Percentiles rank a stretch among this genome's conserved stretches.
Evolutionary conservation across 495 filamentous ascomycete genomes (phyloP).

Genomic region (Lichenothelia convexa): DNA sequence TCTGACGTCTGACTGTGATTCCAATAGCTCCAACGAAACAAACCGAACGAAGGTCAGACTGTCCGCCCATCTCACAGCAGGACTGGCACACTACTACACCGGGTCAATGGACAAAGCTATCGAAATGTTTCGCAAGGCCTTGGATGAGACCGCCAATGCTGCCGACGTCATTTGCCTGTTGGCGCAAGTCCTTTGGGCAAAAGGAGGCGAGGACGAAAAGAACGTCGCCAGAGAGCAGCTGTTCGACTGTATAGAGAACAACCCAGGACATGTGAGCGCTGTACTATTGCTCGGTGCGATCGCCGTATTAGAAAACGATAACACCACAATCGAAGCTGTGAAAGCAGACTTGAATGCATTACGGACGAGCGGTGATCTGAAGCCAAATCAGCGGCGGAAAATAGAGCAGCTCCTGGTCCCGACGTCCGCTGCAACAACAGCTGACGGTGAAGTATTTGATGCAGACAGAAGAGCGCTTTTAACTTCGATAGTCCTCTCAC

Average conservation of each 20-base stretch:
- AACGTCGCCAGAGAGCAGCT: constrained; percentile 61
- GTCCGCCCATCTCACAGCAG: constrained; percentile 72
- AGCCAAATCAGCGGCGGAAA: constrained; percentile 27
- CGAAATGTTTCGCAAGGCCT: constrained; percentile 59
- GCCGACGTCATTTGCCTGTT: constrained; percentile 80
- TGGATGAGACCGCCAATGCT: constrained; percentile 57
- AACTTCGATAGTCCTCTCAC: constrained; percentile 58
- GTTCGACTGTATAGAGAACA: constrained; percentile 52
- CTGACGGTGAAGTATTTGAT: constrained; percentile 8
- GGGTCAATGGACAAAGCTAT: constrained; percentile 46
- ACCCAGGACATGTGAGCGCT: constrained; percentile 57
- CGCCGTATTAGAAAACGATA: constrained; percentile 59
- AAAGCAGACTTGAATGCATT: constrained; percentile 55
- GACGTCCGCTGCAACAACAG: constrained; percentile 23
- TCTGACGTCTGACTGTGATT: constrained; percentile 27
- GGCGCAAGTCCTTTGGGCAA: constrained; percentile 83
- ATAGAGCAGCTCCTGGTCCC: constrained; percentile 38
- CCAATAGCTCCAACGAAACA: constrained; percentile 31
- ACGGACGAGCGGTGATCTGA: constrained; percentile 40
- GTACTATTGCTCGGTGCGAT: constrained; percentile 66
- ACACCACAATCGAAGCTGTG: constrained; percentile 63
- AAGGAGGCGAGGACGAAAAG: constrained; percentile 55
- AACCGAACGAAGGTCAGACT: constrained; percentile 48
- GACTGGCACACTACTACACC: constrained; percentile 58
- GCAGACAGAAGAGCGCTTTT: constrained; percentile 24